These are phyloP conservation scores for Friedmanniomyces endolithicus DNA, from an alignment of 495 filamentous ascomycete species.

Conservation along the genomic window DNA sequence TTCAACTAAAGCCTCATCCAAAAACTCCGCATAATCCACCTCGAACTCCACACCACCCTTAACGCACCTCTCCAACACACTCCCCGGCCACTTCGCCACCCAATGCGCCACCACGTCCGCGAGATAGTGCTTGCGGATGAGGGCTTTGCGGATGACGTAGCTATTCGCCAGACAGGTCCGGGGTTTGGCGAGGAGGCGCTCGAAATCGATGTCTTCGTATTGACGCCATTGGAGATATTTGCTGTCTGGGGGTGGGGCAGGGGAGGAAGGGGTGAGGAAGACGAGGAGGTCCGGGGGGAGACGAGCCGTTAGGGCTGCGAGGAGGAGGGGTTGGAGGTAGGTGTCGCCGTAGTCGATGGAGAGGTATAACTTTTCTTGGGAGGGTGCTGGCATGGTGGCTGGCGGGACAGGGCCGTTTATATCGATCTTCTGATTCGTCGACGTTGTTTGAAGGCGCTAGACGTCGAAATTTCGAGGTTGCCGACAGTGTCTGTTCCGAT, in stretches of 20 bases:
- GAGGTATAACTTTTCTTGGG: slow-evolving; percentile 42
- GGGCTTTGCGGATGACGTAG: slow-evolving; percentile 88
- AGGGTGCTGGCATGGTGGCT: neutral
- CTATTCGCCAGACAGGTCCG: slow-evolving; percentile 55
- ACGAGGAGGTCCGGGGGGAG: slow-evolving; percentile 37
- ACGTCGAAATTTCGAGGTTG: too few relatives aligned
- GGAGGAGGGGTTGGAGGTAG: slow-evolving; percentile 75
- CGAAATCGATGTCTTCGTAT: slow-evolving; percentile 80
- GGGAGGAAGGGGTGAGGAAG: slow-evolving; percentile 35
- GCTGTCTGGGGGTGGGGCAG: slow-evolving; percentile 32
- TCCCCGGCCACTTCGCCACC: slow-evolving; percentile 67
- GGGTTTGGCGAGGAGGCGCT: slow-evolving; percentile 50
- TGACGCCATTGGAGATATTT: slow-evolving; percentile 67
- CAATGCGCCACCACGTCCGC: slow-evolving; percentile 66
- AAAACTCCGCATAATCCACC: slow-evolving; percentile 89
- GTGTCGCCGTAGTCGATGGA: slow-evolving; percentile 70
- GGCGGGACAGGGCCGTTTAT: too few relatives aligned
- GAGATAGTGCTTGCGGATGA: slow-evolving; percentile 95
- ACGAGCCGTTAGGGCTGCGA: slow-evolving; percentile 51
- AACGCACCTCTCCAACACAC: slow-evolving; percentile 51
- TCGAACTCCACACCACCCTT: slow-evolving; percentile 73
- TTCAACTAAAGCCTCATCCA: slow-evolving; percentile 87
- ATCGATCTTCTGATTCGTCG: neutral
- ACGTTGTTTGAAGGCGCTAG: too few relatives aligned
- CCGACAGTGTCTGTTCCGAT: too few relatives aligned